These are phyloP conservation scores for Colletotrichum sp. DNA, from an alignment of 2,329 filamentous ascomycete genomes.

Conservation along the genomic window DNA sequence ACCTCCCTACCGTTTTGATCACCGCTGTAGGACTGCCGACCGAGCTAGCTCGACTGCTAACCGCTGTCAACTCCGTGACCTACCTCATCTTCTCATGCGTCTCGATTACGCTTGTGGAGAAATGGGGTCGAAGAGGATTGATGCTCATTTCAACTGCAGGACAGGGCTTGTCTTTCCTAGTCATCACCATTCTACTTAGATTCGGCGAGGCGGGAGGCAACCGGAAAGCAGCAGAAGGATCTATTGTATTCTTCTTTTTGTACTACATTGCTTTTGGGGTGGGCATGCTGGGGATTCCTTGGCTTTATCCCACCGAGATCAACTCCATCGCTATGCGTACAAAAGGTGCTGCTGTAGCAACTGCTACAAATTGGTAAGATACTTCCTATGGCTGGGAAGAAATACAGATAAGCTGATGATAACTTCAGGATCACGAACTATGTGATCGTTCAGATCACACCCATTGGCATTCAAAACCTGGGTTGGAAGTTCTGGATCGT, in stretches of 20 bases:
- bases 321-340: slow-evolving; percentile 45
- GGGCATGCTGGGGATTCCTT: slow-evolving; percentile 40
- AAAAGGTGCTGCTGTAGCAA: slow-evolving; percentile 35
- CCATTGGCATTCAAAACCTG: background rate
- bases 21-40: slow-evolving; percentile 52
- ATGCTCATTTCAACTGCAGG: slow-evolving; percentile 32
- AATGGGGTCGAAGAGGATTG: slow-evolving; percentile 30
- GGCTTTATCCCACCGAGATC: slow-evolving; percentile 37
- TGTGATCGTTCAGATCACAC: background rate
- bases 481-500: background rate
- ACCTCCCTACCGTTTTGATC: slow-evolving; percentile 54
- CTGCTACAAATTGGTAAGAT: background rate
- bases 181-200: slow-evolving; percentile 30
- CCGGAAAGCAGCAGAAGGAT: slow-evolving; percentile 28
- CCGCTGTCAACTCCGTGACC: slow-evolving; percentile 43
- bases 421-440: background rate
- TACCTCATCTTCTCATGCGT: slow-evolving; percentile 27
- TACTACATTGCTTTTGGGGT: slow-evolving; percentile 34
- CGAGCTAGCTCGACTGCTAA: slow-evolving; percentile 51
- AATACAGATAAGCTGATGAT: background rate
- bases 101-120: slow-evolving; percentile 32
- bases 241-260: slow-evolving; percentile 34
- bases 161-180: slow-evolving; percentile 30
- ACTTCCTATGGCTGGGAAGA: rapidly evolving
- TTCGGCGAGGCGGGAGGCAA: slow-evolving; percentile 23